Percentiles rank a stretch among this genome's conserved stretches.
Conservation (phyloP, 139 green algal genomes). For the Gonium pectorale region DNA sequence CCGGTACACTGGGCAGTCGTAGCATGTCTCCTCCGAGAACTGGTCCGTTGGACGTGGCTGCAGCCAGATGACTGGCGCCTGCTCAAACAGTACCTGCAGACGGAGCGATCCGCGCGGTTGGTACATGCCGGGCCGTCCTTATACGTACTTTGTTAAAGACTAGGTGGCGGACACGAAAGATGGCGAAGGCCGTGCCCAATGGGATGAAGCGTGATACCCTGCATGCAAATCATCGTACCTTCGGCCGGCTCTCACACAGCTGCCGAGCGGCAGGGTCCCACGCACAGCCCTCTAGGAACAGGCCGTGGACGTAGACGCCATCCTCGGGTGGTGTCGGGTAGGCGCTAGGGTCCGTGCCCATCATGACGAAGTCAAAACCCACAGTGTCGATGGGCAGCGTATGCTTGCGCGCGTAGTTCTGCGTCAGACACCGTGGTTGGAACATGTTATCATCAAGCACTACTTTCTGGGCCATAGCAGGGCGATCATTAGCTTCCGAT, state of each 20-base stretch:
- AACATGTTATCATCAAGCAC: not conserved
- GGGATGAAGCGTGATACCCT: not conserved
- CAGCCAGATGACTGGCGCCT: constrained; percentile 80
- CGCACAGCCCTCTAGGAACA: constrained; percentile 79
- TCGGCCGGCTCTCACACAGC: constrained; percentile 71
- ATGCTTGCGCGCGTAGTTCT: constrained; percentile 70
- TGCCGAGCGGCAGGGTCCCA: constrained; percentile 66
- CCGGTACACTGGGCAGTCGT: constrained; percentile 87
- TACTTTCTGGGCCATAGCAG: not conserved
- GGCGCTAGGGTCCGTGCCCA: constrained; percentile 68
- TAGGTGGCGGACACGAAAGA: not conserved
- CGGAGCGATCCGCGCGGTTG: too few species aligned
- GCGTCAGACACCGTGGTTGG: not conserved
- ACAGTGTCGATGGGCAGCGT: constrained; percentile 84
- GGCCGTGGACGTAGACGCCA: constrained; percentile 78
- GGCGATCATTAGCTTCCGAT: not conserved
- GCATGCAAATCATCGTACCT: constrained; percentile 43
- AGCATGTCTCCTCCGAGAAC: constrained; percentile 62
- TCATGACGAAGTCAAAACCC: constrained; percentile 81
- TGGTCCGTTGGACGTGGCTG: constrained; percentile 67
- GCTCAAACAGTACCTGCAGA: constrained; percentile 71
- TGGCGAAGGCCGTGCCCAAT: not conserved
- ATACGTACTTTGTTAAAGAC: too few species aligned
- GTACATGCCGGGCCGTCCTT: too few species aligned
- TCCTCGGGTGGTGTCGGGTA: constrained; percentile 69